Base-by-base conservation (phyloP, 495 filamentous ascomycete genomes). In the Penicillium coprophilum region DNA sequence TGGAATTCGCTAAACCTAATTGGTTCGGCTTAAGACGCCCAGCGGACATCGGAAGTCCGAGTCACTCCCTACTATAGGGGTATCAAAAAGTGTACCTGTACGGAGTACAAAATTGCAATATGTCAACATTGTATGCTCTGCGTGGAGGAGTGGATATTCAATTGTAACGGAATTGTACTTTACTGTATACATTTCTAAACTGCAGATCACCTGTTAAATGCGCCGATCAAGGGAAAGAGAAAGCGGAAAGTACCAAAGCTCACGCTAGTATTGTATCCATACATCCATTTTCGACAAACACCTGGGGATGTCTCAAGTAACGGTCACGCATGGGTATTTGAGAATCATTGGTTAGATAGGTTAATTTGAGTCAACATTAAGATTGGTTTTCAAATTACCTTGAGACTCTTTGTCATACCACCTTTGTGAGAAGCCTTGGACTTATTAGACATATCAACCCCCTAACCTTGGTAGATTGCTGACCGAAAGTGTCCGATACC, bases 281-380 rank as follows among this genome's bases (percentile, higher is more conserved):
- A 50, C 31, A 49, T 6, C 34, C 40, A 51, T 51, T 51, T 51
- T 34, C 47, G 12, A 28, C 49, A 51, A 51, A 51, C 49, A 51
- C 49, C 34, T 51, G 49, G 49, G 34, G 49, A 27, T 51, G 49
- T 51, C 49, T 51, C 49, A 51, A 32, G 27, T 50, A 28, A 51
- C 36, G 34, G 49, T 30, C n/a, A 20, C 44, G 44, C 44, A 47
- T 47, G 27, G n/a, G n/a, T n/a, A n/a, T 15, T 17, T 28, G 24
- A 13, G 15, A n/a, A 4, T 51, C 15, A 51, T 51, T 50, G 20
- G 32, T 24, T n/a, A 3, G 19, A 12, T 28, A 13, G 4, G 30
- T 13, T 51, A 51, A 36, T 13, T 9, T 27, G 3, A 2, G 2
- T 7, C n/a, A n/a, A n/a, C 28, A 27, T 8, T 24, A 50, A 23